A percentile compares a stretch with the other conserved stretches of the same genome.
phyloP scores from a whole-genome alignment of 2,329 filamentous ascomycete genomes.

The Colletotrichum sp. region DNA sequence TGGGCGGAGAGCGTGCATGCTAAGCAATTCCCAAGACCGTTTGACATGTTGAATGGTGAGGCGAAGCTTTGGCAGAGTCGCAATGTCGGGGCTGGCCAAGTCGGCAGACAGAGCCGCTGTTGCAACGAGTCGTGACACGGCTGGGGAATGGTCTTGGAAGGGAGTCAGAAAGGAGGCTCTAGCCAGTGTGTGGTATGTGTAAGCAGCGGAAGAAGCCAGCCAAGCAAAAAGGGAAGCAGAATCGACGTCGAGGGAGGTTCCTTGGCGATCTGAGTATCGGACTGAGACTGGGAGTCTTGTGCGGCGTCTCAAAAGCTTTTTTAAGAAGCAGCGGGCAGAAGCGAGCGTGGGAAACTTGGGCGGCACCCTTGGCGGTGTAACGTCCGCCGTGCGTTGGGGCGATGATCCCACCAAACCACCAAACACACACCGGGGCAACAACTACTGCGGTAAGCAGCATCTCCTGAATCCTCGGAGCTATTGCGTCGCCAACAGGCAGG shows the following conservation, averaged over 20 bases:
- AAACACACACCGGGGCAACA: background rate
- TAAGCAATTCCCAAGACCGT: background rate
- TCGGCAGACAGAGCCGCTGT: slow-evolving; percentile 9
- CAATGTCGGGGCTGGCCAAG: slow-evolving; percentile 11
- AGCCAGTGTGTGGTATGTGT: background rate
- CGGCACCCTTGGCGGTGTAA: slow-evolving; percentile 11
- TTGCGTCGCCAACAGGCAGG: background rate
- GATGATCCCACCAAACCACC: background rate
- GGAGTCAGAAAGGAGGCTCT: background rate
- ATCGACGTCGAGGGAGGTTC: background rate
- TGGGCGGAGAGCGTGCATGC: background rate
- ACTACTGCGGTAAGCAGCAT: background rate
- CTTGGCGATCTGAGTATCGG: slow-evolving; percentile 20
- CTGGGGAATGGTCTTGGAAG: background rate
- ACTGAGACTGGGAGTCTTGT: slow-evolving; percentile 20
- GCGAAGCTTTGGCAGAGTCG: slow-evolving; percentile 19
- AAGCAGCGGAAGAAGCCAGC: background rate
- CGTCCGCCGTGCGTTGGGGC: background rate
- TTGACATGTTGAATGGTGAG: slow-evolving; percentile 1
- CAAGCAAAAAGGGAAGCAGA: background rate
- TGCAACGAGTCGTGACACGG: background rate
- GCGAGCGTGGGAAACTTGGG: background rate
- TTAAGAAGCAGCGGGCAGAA: slow-evolving; percentile 11
- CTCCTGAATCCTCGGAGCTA: background rate
- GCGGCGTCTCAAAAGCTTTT: slow-evolving; percentile 22